Evolutionary conservation across 2,329 filamentous ascomycete genomes (phyloP), one percentile per base, ranked within the genome.

Genomic region (Aurifilum marmelostoma): DNA sequence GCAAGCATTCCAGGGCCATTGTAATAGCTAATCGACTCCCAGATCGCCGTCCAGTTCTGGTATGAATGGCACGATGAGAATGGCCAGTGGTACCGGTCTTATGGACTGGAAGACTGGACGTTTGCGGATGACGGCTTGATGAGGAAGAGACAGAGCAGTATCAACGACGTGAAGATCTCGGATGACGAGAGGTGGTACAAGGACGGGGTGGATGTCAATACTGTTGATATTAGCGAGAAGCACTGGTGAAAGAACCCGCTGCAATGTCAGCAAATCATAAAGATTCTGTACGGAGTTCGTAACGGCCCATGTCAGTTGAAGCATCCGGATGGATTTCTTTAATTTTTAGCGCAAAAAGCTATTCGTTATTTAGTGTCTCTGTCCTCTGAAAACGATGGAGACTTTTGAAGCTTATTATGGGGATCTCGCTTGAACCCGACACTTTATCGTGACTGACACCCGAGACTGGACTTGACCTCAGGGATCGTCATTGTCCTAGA

Each of bases 21-120:
- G 8, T 18, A 4, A 59, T 69, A 41, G 64, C 43, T n/a, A 14
- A 14, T 2, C 6, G 52, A 1, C 3, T 34, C 4, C 58, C 61
- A 88, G 79, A 95, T 94, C 72, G 93, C 93, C 0, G 93, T 97
- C 29, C 92, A 97, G 76, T 97, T 96, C 78, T 97, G 93, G 93
- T 97, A 95, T 75, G 91, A 97, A 79, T 94, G 89, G 80, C 86
- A 89, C 72, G 92, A 95, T 75, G 80, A 80, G 9, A 74, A 83
- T 1, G 90, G 91, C 50, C 89, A 92, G 77, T 97, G 93, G 93
- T 94, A 91, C 85, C 85, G 92, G n/a, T 94, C 91, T 59, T 97
- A 97, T 75, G 93, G 93, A 0, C 85, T 97, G 14, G 91, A 93
- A 75, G 90, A 93, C 76, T 93, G 91, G 91, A 93, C 90, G 0